Conservation (phyloP, 106 monocot genomes). For the Narthecium ossifragum region DNA sequence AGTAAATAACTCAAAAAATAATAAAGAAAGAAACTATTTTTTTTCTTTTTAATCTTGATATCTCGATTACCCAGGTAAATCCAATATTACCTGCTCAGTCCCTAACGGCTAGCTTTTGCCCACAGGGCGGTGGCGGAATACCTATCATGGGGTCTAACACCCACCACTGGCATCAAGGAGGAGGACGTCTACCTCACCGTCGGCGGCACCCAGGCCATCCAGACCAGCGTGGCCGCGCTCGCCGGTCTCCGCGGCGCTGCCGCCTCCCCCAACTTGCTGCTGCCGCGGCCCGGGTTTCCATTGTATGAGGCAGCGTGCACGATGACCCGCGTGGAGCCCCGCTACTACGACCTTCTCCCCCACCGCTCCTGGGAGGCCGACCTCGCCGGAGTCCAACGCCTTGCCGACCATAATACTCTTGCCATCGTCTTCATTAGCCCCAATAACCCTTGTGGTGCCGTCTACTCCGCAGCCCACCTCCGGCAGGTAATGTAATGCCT, state of each 20-base stretch:
- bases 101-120: too few relatives aligned
- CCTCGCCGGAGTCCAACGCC: constrained; percentile 27
- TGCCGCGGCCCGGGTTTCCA: constrained; percentile 85
- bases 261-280: constrained; percentile 74
- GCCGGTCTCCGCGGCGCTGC: constrained; percentile 38
- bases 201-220: constrained; percentile 78
- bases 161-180: constrained; percentile 5
- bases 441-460: constrained; percentile 87
- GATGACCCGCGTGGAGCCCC: constrained; percentile 41
- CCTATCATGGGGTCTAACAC: constrained; percentile 20
- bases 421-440: constrained; percentile 84
- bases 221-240: constrained; percentile 37
- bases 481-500: constrained; percentile 34
- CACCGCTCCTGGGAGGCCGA: constrained; percentile 54
- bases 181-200: constrained; percentile 67
- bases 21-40: too few relatives aligned
- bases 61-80: too few relatives aligned
- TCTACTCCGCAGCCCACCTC: constrained; percentile 60
- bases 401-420: constrained; percentile 49
- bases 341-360: constrained; percentile 84
- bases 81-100: too few relatives aligned
- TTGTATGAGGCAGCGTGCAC: constrained; percentile 72
- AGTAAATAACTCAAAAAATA: too few relatives aligned
- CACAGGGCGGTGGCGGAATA: constrained; percentile 67
- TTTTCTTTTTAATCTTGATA: too few relatives aligned